These are phyloP conservation scores for Mucor saturninus DNA, from an alignment of 371 early-diverging fungal genomes.

Conservation along the genomic window DNA sequence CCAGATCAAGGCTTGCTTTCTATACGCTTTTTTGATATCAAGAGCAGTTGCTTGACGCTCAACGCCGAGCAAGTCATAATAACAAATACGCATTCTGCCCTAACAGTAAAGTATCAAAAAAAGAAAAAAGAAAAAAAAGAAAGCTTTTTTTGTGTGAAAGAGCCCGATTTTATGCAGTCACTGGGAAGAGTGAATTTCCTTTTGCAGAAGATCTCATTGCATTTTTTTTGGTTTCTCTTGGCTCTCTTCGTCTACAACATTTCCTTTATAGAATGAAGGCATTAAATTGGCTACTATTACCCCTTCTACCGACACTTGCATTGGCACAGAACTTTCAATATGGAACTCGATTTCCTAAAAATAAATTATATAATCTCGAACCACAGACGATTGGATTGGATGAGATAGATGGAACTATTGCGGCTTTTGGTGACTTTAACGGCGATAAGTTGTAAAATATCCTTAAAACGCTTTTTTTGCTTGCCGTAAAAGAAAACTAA, in stretches of 20 bases:
- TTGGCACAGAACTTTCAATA: constrained; percentile 45
- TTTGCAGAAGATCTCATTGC: background rate
- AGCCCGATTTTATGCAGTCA: background rate
- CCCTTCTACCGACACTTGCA: constrained; percentile 6
- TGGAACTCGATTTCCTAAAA: constrained; percentile 46
- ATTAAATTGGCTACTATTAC: constrained; percentile 9
- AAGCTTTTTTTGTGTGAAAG: too few species aligned
- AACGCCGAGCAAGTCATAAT: constrained; percentile 90
- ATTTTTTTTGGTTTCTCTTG: background rate
- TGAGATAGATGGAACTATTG: constrained; percentile 71
- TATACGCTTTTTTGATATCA: constrained; percentile 92
- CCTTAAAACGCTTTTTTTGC: background rate
- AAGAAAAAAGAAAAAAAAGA: too few species aligned
- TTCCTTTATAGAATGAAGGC: constrained; percentile 1
- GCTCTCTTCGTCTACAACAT: background rate
- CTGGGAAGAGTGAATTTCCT: background rate
- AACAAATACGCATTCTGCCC: constrained; percentile 69
- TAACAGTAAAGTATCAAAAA: too few species aligned
- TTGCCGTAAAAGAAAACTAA: background rate
- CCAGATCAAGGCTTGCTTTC: constrained; percentile 83
- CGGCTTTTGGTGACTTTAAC: constrained; percentile 87
- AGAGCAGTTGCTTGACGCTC: constrained; percentile 69
- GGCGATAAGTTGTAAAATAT: constrained; percentile 74
- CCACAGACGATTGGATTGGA: constrained; percentile 58
- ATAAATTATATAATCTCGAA: constrained; percentile 43